A percentile compares a stretch with the other conserved stretches of the same genome.
Conservation (phyloP, 805 yeast species). For the Hanseniaspora vineae region DNA sequence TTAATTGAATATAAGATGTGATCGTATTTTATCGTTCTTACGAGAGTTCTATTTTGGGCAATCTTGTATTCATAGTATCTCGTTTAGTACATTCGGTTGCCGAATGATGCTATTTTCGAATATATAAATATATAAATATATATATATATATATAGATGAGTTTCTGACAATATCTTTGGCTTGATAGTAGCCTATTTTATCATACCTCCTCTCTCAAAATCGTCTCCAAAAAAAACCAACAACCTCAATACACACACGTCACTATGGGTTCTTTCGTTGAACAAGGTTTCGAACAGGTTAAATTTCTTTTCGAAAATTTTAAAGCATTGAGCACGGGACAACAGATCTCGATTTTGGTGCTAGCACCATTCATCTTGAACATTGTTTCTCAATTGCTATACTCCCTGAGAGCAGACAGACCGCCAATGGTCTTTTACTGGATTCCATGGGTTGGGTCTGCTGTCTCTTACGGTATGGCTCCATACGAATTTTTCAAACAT, state of each 20-base stretch:
- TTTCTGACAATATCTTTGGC: no score
- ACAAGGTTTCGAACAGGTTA: not conserved
- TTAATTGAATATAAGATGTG: no score
- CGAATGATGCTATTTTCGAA: no score
- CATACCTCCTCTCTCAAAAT: not conserved
- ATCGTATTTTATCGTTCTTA: no score
- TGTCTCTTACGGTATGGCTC: constrained; percentile 78
- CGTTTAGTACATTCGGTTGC: no score
- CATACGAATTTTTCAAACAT: constrained; percentile 74
- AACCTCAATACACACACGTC: no score
- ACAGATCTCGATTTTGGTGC: constrained; percentile 22
- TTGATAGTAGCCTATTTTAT: no score
- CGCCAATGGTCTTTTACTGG: constrained; percentile 83
- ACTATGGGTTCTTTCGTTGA: not conserved
- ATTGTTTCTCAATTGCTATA: constrained; percentile 54
- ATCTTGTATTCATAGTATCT: no score
- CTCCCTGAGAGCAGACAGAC: constrained; percentile 68
- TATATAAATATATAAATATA: no score
- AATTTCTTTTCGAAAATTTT: not conserved
- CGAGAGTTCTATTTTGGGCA: no score
- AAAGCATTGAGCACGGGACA: constrained; percentile 16
- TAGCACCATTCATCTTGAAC: constrained; percentile 50
- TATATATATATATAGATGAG: no score
- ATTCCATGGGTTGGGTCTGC: constrained; percentile 96
- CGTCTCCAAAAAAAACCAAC: not conserved